Base-by-base conservation (phyloP, 768 basidiomycete genomes). In the Dioszegia aurantiaca region DNA sequence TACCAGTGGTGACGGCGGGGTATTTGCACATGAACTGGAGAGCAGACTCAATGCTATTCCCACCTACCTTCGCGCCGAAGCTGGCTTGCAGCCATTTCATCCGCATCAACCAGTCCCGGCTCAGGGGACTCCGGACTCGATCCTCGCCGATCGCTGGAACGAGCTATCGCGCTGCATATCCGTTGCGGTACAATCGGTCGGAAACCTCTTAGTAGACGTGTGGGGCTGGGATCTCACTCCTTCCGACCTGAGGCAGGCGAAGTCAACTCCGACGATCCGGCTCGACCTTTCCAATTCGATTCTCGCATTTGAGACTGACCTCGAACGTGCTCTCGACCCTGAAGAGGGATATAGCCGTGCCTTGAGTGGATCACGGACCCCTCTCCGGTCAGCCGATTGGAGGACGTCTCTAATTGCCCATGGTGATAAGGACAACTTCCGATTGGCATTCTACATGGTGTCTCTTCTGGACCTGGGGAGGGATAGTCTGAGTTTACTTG, bases 391-490 rank as follows among this genome's bases (percentile, higher is more conserved):
- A 1, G 11, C 6, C 4, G 39, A 53, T 27, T 53, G 51, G 51
- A 36, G 51, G 21, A 11, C 11, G 11, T 40, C 51, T 1, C n/a
- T 53, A 14, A 31, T 21, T 10, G 37, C 51, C 37, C 19, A 40
- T 57, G 45, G n/a, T 4, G 56, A 58, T 27, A 17, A 43, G 31
- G 70, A 69, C 17, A 54, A 59, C 17, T 73, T 68, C 45, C 55
- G 69, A 24, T 27, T 69, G 1, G 72, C 72, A 19, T 70, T 73
- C 37, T 68, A 73, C 60, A 64, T 73, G 69, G 64, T 64, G 4
- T 60, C 72, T 10, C 43, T 73, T 5, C 36, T 70, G 11, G 72
- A 73, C 51, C 51, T 70, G 3, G 64, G 62, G 9, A 61, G 63
- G 39, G 72, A 73, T 21, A 62, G 63, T 1, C 43, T 58, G n/a